Evolutionary conservation across 2,329 filamentous ascomycete species (phyloP), one percentile per base, ranked within the genome.

Genomic region (Fusarium sp.): DNA sequence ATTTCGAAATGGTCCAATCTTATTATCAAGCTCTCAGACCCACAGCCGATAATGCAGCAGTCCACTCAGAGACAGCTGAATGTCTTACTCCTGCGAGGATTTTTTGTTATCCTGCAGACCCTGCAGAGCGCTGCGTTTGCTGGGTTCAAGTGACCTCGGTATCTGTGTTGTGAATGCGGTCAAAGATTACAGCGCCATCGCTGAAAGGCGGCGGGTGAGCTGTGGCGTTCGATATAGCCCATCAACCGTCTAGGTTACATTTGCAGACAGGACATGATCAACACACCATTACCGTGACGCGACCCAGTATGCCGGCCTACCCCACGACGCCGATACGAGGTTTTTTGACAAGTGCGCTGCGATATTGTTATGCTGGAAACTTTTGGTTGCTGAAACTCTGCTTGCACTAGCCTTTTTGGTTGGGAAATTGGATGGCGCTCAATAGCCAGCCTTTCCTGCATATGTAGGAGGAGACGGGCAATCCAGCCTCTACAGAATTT

Each of bases 1-100:
- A 58, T 63, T 65, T 51, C 64, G 48, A 65, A 59, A 59, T 65
- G 69, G 60, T 61, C 50, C 67, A 69, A 63, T 72, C 49, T 67
- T 51, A 62, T 65, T 69, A 18, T 23, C 55, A 63, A 59, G 41
- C 48, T 59, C n/a, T 47, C 49, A 47, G 55, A 40, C 46, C 58
- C 63, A 70, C 55, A 50, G 30, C 21, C 58, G 40, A 68, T 25
- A 55, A 57, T 63, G 59, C 58, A 66, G 40, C 41, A 56, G 53
- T 46, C 66, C 53, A 59, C 55, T 68, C 40, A 55, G 45, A 49
- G 45, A 58, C 27, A 20, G 58, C 49, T 63, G 32, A 42, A 21
- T 41, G 56, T 66, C 56, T 54, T 42, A 57, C 51, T 42, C 47
- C 64, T 69, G 68, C 64, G 25, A 69, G 53, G 53, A 23, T 25